Conservation (phyloP, 2,329 filamentous ascomycete species). For the Aulographum hederae region DNA sequence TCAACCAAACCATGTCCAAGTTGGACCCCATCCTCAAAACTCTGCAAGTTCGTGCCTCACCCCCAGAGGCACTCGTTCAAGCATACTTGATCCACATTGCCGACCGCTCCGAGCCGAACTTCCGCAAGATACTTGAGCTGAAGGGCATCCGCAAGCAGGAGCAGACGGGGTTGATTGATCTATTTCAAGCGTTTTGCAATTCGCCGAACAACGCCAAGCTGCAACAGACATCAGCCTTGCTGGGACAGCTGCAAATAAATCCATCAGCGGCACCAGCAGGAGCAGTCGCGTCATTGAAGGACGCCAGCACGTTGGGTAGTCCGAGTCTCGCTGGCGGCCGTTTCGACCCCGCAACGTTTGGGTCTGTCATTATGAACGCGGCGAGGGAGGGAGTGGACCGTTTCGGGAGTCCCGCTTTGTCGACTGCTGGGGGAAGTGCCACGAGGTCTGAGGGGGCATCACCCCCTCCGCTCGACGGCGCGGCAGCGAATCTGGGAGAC, state of each 20-base stretch:
- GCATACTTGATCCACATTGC: slow-evolving; percentile 95
- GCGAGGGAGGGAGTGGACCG: slow-evolving; percentile 69
- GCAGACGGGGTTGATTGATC: slow-evolving; percentile 63
- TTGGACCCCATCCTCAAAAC: slow-evolving; percentile 92
- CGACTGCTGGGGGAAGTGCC: slow-evolving; percentile 6
- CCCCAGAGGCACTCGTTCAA: slow-evolving; percentile 85
- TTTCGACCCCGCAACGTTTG: slow-evolving; percentile 69
- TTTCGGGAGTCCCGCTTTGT: slow-evolving; percentile 44
- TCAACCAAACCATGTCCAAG: slow-evolving; percentile 66
- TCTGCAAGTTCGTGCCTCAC: slow-evolving; percentile 78
- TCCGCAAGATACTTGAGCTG: slow-evolving; percentile 86
- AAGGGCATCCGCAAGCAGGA: slow-evolving; percentile 78
- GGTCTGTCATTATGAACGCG: slow-evolving; percentile 74
- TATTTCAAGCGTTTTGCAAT: slow-evolving; percentile 74
- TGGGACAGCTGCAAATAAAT: slow-evolving; percentile 18
- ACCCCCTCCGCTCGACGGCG: slow-evolving; percentile 3
- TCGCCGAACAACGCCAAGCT: slow-evolving; percentile 49
- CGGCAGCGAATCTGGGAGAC: slow-evolving; percentile 57
- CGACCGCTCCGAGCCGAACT: slow-evolving; percentile 85
- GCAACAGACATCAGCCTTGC: slow-evolving; percentile 14
- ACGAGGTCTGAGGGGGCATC: slow-evolving; percentile 8
- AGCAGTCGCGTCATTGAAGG: slow-evolving; percentile 6
- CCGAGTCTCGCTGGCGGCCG: slow-evolving; percentile 19
- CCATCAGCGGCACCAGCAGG: not conserved
- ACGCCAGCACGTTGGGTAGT: slow-evolving; percentile 20